Evolutionary conservation across 148 eudicot species (phyloP).

Genomic region (Persicaria maculosa): DNA sequence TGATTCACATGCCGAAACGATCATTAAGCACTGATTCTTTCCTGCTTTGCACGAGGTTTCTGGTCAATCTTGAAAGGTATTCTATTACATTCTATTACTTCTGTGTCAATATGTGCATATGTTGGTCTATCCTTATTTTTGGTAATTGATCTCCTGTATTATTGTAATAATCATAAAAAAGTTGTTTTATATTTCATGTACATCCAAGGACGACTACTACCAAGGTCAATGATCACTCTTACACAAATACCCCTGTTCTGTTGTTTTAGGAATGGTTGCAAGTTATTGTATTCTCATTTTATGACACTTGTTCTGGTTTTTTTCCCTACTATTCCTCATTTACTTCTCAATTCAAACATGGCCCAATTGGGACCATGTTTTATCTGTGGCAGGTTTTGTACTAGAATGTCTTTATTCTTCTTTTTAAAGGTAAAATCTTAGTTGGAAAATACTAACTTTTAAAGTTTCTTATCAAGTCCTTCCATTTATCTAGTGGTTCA

Average conservation of each 20-base stretch:
- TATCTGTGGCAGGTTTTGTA: not conserved
- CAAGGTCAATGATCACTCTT: not conserved
- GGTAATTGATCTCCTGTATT: not conserved
- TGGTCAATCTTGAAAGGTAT: constrained; percentile 86
- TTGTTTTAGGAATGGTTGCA: not conserved
- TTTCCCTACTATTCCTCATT: not conserved
- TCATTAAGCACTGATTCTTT: constrained; percentile 40
- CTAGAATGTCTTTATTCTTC: not conserved
- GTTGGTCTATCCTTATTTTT: not conserved
- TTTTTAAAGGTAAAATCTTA: not conserved
- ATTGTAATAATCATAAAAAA: not conserved
- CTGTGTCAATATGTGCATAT: not conserved
- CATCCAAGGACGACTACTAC: not conserved
- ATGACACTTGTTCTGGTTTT: not conserved
- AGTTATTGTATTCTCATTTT: not conserved
- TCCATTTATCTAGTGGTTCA: not conserved
- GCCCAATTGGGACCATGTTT: not conserved
- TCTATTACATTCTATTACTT: constrained; percentile 1
- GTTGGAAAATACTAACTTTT: not conserved
- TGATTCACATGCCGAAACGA: constrained; percentile 57
- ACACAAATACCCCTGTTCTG: not conserved
- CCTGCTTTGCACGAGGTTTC: constrained; percentile 31
- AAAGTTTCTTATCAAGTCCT: not conserved
- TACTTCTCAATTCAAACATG: not conserved
- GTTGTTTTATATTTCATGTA: not conserved